Base-by-base conservation (phyloP, 2,329 filamentous ascomycete genomes). In the Pseudocercospora macadamiae region DNA sequence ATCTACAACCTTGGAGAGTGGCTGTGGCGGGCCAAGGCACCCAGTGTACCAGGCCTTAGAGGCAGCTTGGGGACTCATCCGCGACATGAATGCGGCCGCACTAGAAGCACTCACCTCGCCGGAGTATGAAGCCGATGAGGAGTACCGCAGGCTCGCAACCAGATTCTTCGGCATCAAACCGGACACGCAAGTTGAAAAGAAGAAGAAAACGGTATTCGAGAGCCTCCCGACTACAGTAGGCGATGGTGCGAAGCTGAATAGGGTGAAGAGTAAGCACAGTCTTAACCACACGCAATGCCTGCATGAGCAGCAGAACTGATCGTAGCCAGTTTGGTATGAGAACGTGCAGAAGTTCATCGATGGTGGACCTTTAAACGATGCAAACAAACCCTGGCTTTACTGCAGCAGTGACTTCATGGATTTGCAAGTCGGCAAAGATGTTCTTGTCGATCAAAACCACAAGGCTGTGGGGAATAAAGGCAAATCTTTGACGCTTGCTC, bases 91-190 rank as follows among this genome's bases (percentile, higher is more conserved):
- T 21, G 9, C 10, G 2, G 57, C 57, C 12, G 57, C 57, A 2
- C 18, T 44, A 2, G 9, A 26, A 9, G 51, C 57, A 5, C 44
- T 59, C 14, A 36, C 25, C 6, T 14, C 54, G 5, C 44, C 49
- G 28, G 45, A 42, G 3, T 55, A 59, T 18, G 32, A 47, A 23
- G 18, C n/a, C 9, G 34, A 59, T 10, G 57, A 44, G 25, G 57
- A 59, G 45, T 45, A 34, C 12, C 42, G 51, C n/a, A 37, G 51
- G 26, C 36, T 55, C 4, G 51, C 57, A n/a, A 59, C 57, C 37
- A 51, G 57, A 8, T 59, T 55, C 26, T 59, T 59, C 45, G 57
- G 57, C 30, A 55, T 59, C 21, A 42, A 32, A 28, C 57, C 57
- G 34, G 21, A 16, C 12, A 19, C 21, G 9, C 23, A 25, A 10